Evolutionary conservation across 2,329 filamentous ascomycete genomes (phyloP), one percentile per base, ranked within the genome.

Genomic region (Dendryphion nanum): DNA sequence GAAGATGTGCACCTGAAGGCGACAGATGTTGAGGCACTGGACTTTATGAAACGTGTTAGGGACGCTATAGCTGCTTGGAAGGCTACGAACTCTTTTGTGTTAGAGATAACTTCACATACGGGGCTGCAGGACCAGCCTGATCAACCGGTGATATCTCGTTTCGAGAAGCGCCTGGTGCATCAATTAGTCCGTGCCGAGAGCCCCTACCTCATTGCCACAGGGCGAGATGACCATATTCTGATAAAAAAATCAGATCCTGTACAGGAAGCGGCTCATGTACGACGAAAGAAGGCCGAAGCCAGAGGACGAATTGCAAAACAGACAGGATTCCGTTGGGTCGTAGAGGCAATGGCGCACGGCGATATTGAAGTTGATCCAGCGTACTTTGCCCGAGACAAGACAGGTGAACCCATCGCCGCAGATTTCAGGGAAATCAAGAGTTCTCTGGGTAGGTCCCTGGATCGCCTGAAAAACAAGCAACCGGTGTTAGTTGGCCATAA

Each of bases 111-210:
- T 3, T 55, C 56, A 2, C 48, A 53, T 15, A 62, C 59, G 8
- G 61, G 60, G 4, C 39, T 53, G 5, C 28, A 44, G 17, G 38
- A 44, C 2, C 41, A 43, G 21, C 50, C 58, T 3, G 8, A 18
- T 2, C 24, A 44, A 2, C 44, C 41, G 14, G 44, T 40, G 14
- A 62, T 67, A 12, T 59, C 45, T 13, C 51, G 73, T 1, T 85
- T 78, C 49, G 81, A 86, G 55, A 79, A 82, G 56, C 72, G 79
- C 21, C 68, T 86, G 5, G 73, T 86, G 1, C 78, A 86, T 53
- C 81, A 85, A 49, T 67, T 85, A 10, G 72, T 86, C n/a, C 72
- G 79, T 10, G 74, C 73, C 12, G 81, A 85, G 47, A 86, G 72
- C 33, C 72, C 74, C 1, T 53, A 69, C 6, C 56, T 73, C 8